A percentile compares a stretch with the other conserved stretches of the same genome.
Conservation (phyloP, 495 filamentous ascomycete genomes). For the Penicillium angulare region DNA sequence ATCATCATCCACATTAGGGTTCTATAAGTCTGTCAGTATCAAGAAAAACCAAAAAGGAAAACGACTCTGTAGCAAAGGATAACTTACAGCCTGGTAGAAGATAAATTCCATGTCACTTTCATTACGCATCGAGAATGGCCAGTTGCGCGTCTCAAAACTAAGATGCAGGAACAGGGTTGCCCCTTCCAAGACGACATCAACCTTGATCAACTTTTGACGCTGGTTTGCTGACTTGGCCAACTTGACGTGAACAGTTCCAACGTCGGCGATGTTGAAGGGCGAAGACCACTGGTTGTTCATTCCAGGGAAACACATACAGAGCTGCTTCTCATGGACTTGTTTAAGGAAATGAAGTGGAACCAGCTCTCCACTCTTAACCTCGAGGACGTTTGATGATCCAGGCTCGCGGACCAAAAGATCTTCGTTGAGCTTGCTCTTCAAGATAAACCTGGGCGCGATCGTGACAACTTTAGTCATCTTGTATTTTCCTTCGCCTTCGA, state of each 20-base stretch:
- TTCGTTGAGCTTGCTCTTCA: constrained; percentile 90
- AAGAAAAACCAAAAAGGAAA: background rate
- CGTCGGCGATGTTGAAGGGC: constrained; percentile 92
- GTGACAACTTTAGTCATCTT: constrained; percentile 94
- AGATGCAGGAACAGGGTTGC: constrained; percentile 92
- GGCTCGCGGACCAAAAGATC: constrained; percentile 88
- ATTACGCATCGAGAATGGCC: constrained; percentile 98
- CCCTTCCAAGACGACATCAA: constrained; percentile 87
- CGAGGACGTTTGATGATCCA: constrained; percentile 76
- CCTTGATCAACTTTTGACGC: constrained; percentile 80
- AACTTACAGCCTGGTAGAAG: constrained; percentile 71
- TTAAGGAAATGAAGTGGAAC: constrained; percentile 86
- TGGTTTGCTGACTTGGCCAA: constrained; percentile 78
- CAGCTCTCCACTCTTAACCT: constrained; percentile 70
- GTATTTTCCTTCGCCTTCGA: constrained; percentile 94
- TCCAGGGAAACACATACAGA: constrained; percentile 90
- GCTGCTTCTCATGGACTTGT: constrained; percentile 74
- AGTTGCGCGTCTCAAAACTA: constrained; percentile 84
- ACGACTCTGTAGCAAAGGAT: background rate
- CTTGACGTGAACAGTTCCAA: constrained; percentile 90
- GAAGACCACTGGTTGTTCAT: constrained; percentile 98
- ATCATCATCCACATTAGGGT: constrained; percentile 75
- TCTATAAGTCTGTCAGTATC: constrained; percentile 20
- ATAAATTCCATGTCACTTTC: constrained; percentile 95
- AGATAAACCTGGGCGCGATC: constrained; percentile 86